Evolutionary conservation across 805 yeast species (phyloP), one percentile per base, ranked within the genome.

Genomic region (Blastobotrys mokoenaii): DNA sequence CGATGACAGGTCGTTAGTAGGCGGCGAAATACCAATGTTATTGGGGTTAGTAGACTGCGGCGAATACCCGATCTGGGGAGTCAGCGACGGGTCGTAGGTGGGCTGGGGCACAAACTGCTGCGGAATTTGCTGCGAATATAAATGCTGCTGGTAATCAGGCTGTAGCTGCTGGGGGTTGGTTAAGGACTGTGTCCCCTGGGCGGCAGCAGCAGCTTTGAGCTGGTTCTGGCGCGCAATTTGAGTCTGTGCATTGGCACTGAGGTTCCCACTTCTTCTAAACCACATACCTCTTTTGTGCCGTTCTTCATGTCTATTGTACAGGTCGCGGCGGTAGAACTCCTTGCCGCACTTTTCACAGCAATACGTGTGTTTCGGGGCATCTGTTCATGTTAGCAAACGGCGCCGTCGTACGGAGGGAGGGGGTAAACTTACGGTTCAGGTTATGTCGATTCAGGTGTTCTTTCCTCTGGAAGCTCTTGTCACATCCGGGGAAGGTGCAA

Each of bases 321-420:
- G 72, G 56, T 79, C 83, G 44, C 68, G 70, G 41, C 83, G 62
- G 49, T 70, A 70, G 53, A 78, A 77, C 6, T 53, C 55, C 49
- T 72, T 74, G 8, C 67, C 69, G 52, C 84, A 79, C 32, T 40
- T 37, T 11, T 42, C 37, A 41, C 54, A 48, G 16, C 31, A 20
- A 59, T 54, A 16, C 48, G 54, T 38, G 45, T 46, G 4, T 18
- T 31, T 25, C 15, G 47, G 53, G 31, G 37, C 22, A 25, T 40
- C 46, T 41, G n/a, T 30, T 27, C 31, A 32, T 14, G 14, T 20
- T 34, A 11, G 38, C 11, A 15, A 35, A 3, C 11, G 3, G 18
- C 11, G 8, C 22, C 6, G n/a, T n/a, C n/a, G n/a, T n/a, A n/a
- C n/a, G 16, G 11, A 18, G 3, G 12, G n/a, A 11, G 4, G n/a